Conservation (phyloP, 306 rosid species). For the Pyrus communis region DNA sequence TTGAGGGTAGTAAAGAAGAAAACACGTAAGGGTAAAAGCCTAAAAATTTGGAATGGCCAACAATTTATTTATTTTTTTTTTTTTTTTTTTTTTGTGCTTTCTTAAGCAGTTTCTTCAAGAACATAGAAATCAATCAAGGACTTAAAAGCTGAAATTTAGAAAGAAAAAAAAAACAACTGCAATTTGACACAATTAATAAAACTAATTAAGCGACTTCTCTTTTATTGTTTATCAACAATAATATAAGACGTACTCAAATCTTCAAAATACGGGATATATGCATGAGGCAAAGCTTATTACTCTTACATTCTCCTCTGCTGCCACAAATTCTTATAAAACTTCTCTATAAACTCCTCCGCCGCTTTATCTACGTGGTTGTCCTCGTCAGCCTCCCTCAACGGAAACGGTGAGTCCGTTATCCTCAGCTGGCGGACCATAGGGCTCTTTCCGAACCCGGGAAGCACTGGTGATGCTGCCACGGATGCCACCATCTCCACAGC, state of each 20-base stretch:
- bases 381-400: conserved; percentile 40
- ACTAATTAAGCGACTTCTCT: not conserved
- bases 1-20: not conserved
- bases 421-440: conserved; percentile 66
- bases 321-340: conserved; percentile 58
- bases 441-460: conserved; percentile 46
- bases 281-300: not conserved
- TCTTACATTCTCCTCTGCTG: conserved; percentile 24
- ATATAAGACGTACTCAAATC: not conserved
- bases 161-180: not conserved
- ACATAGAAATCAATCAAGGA: not conserved
- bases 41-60: not conserved
- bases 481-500: not conserved
- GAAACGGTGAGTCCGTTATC: conserved; percentile 92
- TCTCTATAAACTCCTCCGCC: conserved; percentile 74
- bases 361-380: conserved; percentile 59
- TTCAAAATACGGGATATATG: not conserved
- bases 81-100: not conserved
- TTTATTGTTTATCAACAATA: conserved; percentile 12
- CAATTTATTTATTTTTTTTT: not conserved
- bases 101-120: not conserved
- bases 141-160: not conserved
- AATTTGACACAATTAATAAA: not conserved
- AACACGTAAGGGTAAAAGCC: not conserved
- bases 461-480: conserved; percentile 43